Conservation (phyloP, 2,329 filamentous ascomycete genomes). For the Cryphonectria carpinicola region DNA sequence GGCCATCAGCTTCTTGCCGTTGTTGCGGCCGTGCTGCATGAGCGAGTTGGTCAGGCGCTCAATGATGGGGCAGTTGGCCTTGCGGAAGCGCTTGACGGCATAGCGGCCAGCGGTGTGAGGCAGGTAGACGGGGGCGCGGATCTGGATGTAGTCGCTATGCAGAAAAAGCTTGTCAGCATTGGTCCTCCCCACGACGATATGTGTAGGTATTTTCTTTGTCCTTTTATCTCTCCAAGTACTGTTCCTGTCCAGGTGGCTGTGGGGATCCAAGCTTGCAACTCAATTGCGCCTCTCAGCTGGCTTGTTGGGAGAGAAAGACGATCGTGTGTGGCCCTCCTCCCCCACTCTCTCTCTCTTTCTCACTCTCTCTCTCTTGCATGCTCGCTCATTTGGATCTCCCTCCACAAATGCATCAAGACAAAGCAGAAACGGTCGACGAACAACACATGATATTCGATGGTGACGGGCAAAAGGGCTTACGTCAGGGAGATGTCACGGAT, state of each 20-base stretch:
- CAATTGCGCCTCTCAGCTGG: not conserved
- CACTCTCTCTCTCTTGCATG: constrained; percentile 12
- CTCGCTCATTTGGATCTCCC: not conserved
- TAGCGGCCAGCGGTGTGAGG: constrained; percentile 98
- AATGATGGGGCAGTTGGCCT: constrained; percentile 99
- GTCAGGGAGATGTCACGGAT: constrained; percentile 99
- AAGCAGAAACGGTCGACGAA: constrained; percentile 13
- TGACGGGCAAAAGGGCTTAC: constrained; percentile 62
- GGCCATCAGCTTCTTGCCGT: constrained; percentile 99
- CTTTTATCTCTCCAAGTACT: no score
- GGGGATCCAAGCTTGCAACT: not conserved
- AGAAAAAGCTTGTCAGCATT: constrained; percentile 40
- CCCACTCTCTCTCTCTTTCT: constrained; percentile 16
- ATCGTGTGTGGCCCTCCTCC: not conserved
- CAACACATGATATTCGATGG: not conserved
- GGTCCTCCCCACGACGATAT: constrained; percentile 23
- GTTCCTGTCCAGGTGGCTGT: constrained; percentile 18
- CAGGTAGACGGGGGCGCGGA: constrained; percentile 98
- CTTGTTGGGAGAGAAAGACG: not conserved
- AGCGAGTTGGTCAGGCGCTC: constrained; percentile 99
- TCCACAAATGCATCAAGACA: constrained; percentile 21
- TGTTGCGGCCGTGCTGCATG: constrained; percentile 99
- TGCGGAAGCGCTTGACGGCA: constrained; percentile 99
- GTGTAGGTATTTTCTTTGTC: not conserved
- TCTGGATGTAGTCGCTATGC: constrained; percentile 97